These are phyloP conservation scores for Cutaneotrichosporon mucoides DNA, from an alignment of 1,284 basidiomycete genomes.

Conservation along the genomic window DNA sequence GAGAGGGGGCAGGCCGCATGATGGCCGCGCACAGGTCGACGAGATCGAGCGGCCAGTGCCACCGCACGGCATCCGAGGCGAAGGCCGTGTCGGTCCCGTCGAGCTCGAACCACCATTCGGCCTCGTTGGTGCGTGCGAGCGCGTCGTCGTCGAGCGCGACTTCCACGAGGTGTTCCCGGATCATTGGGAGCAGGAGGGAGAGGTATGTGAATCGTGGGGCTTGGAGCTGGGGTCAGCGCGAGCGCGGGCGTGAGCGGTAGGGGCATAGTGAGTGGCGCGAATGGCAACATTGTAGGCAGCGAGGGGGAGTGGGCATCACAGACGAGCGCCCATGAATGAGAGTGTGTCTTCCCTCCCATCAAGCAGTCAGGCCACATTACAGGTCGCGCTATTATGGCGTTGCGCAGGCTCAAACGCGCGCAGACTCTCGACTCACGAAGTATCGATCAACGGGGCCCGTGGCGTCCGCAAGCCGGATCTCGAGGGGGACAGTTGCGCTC, in stretches of 20 bases:
- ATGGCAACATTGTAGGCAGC: no score
- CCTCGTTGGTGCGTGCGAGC: slow-evolving; percentile 57
- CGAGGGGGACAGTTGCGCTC: slow-evolving; percentile 42
- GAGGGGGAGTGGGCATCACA: neutral
- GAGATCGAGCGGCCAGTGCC: slow-evolving; percentile 94
- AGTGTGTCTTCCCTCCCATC: neutral
- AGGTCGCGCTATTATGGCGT: no score
- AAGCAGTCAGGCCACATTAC: neutral
- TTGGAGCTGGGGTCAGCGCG: slow-evolving; percentile 47
- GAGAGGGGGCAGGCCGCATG: slow-evolving; percentile 22
- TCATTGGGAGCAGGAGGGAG: slow-evolving; percentile 79
- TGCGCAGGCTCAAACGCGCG: no score
- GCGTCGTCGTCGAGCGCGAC: slow-evolving; percentile 80
- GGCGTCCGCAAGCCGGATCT: slow-evolving; percentile 37
- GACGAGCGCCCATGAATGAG: no score
- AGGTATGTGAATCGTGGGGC: slow-evolving; percentile 86
- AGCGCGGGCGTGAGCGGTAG: neutral
- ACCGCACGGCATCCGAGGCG: slow-evolving; percentile 57
- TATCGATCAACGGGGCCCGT: slow-evolving; percentile 36
- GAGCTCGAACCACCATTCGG: slow-evolving; percentile 90
- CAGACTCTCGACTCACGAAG: slow-evolving; percentile 34
- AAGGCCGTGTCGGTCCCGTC: slow-evolving; percentile 53
- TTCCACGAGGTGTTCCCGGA: slow-evolving; percentile 78
- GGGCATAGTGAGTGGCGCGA: neutral
- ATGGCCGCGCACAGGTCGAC: slow-evolving; percentile 68